phyloP scores from a whole-genome alignment of 192 early-diverging fungal genomes.

The Helicostylum pulchrum region DNA sequence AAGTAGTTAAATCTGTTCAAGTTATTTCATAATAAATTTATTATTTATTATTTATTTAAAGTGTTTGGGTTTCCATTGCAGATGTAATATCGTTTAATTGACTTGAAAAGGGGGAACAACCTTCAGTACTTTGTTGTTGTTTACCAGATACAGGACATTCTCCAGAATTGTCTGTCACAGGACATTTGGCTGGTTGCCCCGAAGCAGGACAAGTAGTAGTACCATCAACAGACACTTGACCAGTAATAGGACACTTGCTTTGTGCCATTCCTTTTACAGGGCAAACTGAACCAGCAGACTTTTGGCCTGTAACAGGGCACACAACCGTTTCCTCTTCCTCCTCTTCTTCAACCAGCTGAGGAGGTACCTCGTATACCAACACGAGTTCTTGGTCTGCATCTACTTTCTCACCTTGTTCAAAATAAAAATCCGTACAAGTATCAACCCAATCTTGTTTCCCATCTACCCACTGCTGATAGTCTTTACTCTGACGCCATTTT shows the following conservation, averaged over 20 bases:
- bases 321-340: neutral
- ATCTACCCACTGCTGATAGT: slow-evolving; percentile 11
- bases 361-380: slow-evolving; percentile 1
- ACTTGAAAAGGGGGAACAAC: too few species aligned
- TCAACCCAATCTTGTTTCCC: neutral
- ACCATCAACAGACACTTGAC: neutral
- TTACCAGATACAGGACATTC: slow-evolving; percentile 16
- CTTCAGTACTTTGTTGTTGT: too few species aligned
- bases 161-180: slow-evolving; percentile 4
- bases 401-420: neutral
- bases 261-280: neutral
- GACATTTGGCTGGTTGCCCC: slow-evolving; percentile 1
- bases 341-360: neutral
- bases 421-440: too few species aligned
- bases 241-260: slow-evolving; percentile 13
- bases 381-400: neutral
- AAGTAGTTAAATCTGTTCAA: too few species aligned
- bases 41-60: too few species aligned
- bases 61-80: too few species aligned
- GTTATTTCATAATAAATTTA: too few species aligned
- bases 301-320: slow-evolving; percentile 3
- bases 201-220: neutral
- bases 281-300: neutral
- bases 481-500: slow-evolving; percentile 15
- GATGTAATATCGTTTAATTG: too few species aligned